Evolutionary conservation across 169 alveolate species (phyloP).

Genomic region (Plasmodium cynomolgi): DNA sequence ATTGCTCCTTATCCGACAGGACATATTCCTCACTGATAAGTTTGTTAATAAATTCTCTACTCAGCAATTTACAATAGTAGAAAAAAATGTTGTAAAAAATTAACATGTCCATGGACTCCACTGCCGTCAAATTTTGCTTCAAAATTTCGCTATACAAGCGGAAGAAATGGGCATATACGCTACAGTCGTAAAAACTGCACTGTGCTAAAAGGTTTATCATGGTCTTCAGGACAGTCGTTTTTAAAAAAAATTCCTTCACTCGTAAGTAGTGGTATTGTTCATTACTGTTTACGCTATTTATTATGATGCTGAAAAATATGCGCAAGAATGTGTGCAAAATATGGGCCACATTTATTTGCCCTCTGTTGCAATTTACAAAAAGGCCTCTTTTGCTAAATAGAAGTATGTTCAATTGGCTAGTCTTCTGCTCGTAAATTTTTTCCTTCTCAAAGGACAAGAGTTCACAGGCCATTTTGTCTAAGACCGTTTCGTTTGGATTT

Average conservation of each 20-base stretch:
- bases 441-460: constrained; percentile 46
- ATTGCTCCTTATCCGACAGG: constrained; percentile 34
- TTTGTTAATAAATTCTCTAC: constrained; percentile 54
- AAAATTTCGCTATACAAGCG: constrained; percentile 67
- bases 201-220: constrained; percentile 33
- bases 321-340: constrained; percentile 34
- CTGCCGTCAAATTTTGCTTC: constrained; percentile 43
- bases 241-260: constrained; percentile 40
- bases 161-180: constrained; percentile 71
- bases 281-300: constrained; percentile 41
- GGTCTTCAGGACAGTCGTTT: constrained; percentile 18
- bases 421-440: constrained; percentile 20
- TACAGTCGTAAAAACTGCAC: constrained; percentile 72
- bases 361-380: constrained; percentile 44
- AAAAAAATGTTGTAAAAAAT: constrained; percentile 68
- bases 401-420: constrained; percentile 2
- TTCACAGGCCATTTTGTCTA: constrained; percentile 43
- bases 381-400: constrained; percentile 67
- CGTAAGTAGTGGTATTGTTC: constrained; percentile 13
- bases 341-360: constrained; percentile 55
- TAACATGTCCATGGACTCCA: constrained; percentile 71
- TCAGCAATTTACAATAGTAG: constrained; percentile 50
- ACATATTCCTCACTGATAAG: constrained; percentile 34
- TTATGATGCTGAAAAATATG: constrained; percentile 38
- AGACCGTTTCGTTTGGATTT: constrained; percentile 20